Evolutionary conservation across 2,329 filamentous ascomycete species (phyloP).

Genomic region (Leptographium wingfieldii): DNA sequence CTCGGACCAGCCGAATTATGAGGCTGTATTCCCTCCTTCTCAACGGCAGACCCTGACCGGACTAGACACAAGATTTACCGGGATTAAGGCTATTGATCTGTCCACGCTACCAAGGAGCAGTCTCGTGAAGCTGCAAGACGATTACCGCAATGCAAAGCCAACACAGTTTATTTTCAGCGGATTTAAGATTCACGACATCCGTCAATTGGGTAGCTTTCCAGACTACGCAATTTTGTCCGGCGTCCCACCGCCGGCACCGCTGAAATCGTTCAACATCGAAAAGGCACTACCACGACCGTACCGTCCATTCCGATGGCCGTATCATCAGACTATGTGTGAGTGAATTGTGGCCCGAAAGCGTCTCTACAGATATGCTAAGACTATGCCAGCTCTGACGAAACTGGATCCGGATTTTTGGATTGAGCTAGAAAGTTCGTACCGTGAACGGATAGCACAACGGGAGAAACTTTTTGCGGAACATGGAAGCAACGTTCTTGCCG

Average conservation of each 20-base stretch:
- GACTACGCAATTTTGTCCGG: slow-evolving; percentile 66
- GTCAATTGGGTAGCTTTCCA: slow-evolving; percentile 57
- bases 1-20: not conserved
- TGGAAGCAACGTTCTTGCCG: slow-evolving; percentile 50
- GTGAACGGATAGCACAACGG: slow-evolving; percentile 53
- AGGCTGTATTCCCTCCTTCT: not conserved
- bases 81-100: not conserved
- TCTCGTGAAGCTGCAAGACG: not conserved
- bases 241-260: slow-evolving; percentile 53
- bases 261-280: slow-evolving; percentile 49
- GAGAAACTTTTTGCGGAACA: slow-evolving; percentile 50
- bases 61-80: not conserved
- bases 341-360: not conserved
- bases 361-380: not conserved
- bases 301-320: slow-evolving; percentile 69
- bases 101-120: not conserved
- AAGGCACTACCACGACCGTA: slow-evolving; percentile 63
- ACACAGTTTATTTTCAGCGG: slow-evolving; percentile 2
- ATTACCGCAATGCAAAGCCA: not conserved
- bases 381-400: slow-evolving; percentile 53
- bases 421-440: slow-evolving; percentile 70
- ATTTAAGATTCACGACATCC: slow-evolving; percentile 2
- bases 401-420: slow-evolving; percentile 79
- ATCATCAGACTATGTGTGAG: slow-evolving; percentile 87
- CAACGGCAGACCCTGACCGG: not conserved